Evolutionary conservation across 2,329 filamentous ascomycete species (phyloP), one percentile per base, ranked within the genome.

Genomic region (Myrmaecium sp.): DNA sequence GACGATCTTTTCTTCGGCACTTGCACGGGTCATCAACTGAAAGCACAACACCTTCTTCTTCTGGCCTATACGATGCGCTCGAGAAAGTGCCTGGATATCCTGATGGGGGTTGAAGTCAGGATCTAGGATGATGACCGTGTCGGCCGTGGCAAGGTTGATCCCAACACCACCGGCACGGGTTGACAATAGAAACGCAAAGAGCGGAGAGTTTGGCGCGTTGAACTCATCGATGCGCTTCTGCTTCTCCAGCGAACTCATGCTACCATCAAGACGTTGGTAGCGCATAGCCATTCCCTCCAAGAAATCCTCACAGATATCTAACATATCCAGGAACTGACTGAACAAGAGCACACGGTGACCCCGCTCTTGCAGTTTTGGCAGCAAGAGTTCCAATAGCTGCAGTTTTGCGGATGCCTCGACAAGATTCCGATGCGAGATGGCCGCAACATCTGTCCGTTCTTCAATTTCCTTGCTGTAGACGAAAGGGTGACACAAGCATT

Each of bases 31-130:
- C 61, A 93, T 82, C 1, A 98, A 58, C 47, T 95, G 86, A 42
- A 95, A 93, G 37, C 91, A 92, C 2, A 98, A 64, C 0, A 98
- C 89, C 41, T 91, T 94, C 38, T 89, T 83, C 51, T 83, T 82
- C 52, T 98, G 91, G 0, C 91, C 91, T 35, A 98, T 95, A 14
- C 89, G 76, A 51, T 98, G 89, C 11, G 86, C 89, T 36, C 91
- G 74, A 16, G 86, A 92, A 16, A 98, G 64, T 0, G 89, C 89
- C 49, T 98, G 89, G 21, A 98, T 78, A 43, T 98, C 91, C 51
- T 98, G 89, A 44, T 98, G 89, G 1, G 89, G 89, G 34, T 98
- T 98, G 60, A 92, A 95, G 45, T 98, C 89, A 0, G 82, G 82
- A 41, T 98, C 84, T 37, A 95, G 71, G 37, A 98, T 94, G 36